Conservation (phyloP, 2,329 filamentous ascomycete species). For the Cordyceps militaris region DNA sequence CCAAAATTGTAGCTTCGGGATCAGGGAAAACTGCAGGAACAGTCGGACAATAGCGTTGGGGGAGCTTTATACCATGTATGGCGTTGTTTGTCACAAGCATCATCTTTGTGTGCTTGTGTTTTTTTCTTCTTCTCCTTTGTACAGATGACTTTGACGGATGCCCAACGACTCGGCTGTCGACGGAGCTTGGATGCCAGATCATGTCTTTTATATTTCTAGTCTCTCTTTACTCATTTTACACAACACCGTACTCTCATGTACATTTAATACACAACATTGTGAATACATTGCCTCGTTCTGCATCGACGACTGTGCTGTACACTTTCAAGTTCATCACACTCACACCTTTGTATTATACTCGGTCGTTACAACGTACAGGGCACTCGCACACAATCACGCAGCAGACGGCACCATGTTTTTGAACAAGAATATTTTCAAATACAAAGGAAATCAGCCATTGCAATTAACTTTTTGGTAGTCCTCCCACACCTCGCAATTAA, state of each 20-base stretch:
- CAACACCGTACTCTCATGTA: slow-evolving; percentile 8
- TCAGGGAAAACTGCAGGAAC: slow-evolving; percentile 4
- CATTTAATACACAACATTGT: slow-evolving; percentile 8
- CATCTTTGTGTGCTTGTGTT: neutral
- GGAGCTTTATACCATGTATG: slow-evolving; percentile 9
- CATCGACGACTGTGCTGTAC: neutral
- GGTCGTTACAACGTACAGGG: too few species aligned
- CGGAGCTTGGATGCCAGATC: neutral
- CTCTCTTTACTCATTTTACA: slow-evolving; percentile 6
- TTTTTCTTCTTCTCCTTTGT: slow-evolving; percentile 3
- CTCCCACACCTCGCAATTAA: slow-evolving; percentile 27
- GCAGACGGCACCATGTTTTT: neutral
- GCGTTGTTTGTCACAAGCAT: neutral
- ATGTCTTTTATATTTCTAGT: slow-evolving; percentile 6
- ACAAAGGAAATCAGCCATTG: slow-evolving; percentile 24
- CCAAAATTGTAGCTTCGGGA: neutral
- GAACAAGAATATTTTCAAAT: slow-evolving; percentile 6
- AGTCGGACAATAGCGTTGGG: neutral
- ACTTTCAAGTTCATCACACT: neutral
- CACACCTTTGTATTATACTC: neutral
- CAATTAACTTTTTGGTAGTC: slow-evolving; percentile 37
- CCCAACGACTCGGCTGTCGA: neutral
- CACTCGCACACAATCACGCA: neutral
- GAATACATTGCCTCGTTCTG: neutral
- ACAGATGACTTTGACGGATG: neutral